A percentile compares a stretch with the other conserved stretches of the same genome.
phyloP scores from a whole-genome alignment of 2,329 filamentous ascomycete species.

The Monosporascus sp. region DNA sequence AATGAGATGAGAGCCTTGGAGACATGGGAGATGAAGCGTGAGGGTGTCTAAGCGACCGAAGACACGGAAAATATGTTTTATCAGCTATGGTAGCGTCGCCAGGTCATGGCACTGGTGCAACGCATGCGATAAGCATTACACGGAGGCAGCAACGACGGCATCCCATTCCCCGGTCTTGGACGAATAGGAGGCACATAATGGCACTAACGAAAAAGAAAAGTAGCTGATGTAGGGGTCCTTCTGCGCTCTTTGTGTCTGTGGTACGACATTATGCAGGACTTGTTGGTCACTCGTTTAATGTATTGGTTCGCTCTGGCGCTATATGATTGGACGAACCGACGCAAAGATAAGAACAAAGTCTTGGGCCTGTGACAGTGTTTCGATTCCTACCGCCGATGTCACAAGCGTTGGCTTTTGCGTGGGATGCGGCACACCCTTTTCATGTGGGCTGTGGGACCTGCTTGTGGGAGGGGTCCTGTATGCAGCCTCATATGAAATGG shows the following conservation, averaged over 20 bases:
- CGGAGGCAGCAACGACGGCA: neutral
- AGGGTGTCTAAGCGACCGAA: neutral
- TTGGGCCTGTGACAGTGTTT: neutral
- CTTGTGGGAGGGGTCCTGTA: no score
- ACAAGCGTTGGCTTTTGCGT: neutral
- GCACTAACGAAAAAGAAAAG: neutral
- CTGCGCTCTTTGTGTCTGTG: neutral
- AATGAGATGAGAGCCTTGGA: neutral
- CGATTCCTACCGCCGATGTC: neutral
- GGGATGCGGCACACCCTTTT: neutral
- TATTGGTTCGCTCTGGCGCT: neutral
- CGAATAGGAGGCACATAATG: neutral
- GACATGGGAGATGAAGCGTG: neutral
- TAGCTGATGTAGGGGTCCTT: neutral
- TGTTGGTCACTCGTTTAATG: neutral
- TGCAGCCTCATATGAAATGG: no score
- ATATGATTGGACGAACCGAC: neutral
- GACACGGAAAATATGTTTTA: neutral
- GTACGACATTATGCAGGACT: neutral
- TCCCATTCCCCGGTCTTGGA: neutral
- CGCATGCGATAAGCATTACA: neutral
- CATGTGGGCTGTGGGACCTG: neutral
- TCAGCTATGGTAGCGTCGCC: neutral
- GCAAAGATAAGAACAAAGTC: neutral
- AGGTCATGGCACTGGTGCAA: neutral